phyloP scores from a whole-genome alignment of 179 eudicot species.

The Corrigiola litoralis region DNA sequence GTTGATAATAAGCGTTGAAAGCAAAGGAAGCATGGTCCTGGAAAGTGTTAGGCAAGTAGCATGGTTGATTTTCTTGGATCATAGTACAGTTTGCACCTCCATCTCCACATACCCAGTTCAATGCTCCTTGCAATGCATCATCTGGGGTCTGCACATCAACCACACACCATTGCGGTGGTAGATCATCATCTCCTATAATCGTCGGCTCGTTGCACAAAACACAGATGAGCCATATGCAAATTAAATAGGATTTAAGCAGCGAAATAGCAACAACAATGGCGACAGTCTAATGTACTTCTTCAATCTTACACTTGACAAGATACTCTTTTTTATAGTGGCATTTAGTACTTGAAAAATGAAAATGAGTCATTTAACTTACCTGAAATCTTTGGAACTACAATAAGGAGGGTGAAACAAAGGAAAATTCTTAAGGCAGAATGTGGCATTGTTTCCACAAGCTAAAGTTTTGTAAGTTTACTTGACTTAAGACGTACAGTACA shows the following conservation, averaged over 20 bases:
- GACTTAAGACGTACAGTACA: background rate
- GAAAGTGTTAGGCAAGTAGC: slow-evolving; percentile 52
- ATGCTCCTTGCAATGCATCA: slow-evolving; percentile 35
- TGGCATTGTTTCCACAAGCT: slow-evolving; percentile 5
- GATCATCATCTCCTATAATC: slow-evolving; percentile 17
- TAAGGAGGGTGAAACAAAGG: slow-evolving; percentile 11
- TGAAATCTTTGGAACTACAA: slow-evolving; percentile 14
- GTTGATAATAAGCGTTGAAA: slow-evolving; percentile 75
- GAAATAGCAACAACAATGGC: too few species aligned
- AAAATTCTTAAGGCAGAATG: background rate
- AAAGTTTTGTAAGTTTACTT: background rate
- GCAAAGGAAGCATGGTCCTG: slow-evolving; percentile 75
- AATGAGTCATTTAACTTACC: slow-evolving; percentile 1
- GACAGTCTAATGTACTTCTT: background rate
- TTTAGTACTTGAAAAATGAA: slow-evolving; percentile 11
- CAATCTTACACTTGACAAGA: background rate
- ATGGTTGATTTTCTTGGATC: slow-evolving; percentile 43
- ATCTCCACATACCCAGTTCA: slow-evolving; percentile 64
- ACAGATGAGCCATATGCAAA: background rate
- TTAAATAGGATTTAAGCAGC: too few species aligned
- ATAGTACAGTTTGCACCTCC: slow-evolving; percentile 59
- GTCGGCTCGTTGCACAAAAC: background rate
- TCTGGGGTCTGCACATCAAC: slow-evolving; percentile 71
- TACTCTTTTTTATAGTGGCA: background rate
- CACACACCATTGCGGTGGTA: slow-evolving; percentile 52